Percentiles rank a stretch among this genome's conserved stretches.
Evolutionary conservation across 2,329 filamentous ascomycete genomes (phyloP).

Genomic region (Knoxdaviesia capensis): DNA sequence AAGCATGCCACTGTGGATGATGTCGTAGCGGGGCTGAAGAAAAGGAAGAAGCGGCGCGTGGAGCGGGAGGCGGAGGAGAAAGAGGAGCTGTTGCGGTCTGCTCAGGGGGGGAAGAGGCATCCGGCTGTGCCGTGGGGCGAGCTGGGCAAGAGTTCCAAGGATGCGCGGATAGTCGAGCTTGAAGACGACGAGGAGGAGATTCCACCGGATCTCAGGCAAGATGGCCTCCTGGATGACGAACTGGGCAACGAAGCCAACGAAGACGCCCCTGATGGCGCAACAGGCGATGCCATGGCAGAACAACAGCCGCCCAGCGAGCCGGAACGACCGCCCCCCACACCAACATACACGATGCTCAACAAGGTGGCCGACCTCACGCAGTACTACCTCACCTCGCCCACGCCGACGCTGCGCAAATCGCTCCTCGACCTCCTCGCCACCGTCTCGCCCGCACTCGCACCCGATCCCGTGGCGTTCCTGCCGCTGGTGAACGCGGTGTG

Average conservation of each 20-base stretch:
- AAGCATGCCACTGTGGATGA: constrained; percentile 18
- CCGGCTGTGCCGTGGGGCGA: constrained; percentile 14
- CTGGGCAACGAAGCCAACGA: constrained; percentile 11
- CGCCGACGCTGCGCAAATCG: constrained; percentile 55
- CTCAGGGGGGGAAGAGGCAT: constrained; percentile 5
- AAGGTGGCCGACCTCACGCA: constrained; percentile 71
- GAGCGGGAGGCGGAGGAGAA: constrained; percentile 12
- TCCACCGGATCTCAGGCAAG: neutral
- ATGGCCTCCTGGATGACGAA: constrained; percentile 9
- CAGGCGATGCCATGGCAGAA: constrained; percentile 11
- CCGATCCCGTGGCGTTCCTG: constrained; percentile 65
- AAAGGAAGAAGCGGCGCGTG: constrained; percentile 19
- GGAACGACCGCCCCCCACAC: constrained; percentile 47
- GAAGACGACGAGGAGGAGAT: constrained; percentile 1
- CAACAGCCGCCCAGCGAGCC: constrained; percentile 11
- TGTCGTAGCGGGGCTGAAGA: constrained; percentile 39
- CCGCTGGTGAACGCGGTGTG: constrained; percentile 81
- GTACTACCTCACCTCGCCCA: constrained; percentile 74
- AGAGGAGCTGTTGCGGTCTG: constrained; percentile 7
- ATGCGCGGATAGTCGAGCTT: constrained; percentile 4
- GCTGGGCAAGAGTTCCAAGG: constrained; percentile 1
- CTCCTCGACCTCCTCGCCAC: constrained; percentile 60
- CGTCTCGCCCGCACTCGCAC: constrained; percentile 49
- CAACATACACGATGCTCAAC: constrained; percentile 62
- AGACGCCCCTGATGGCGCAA: constrained; percentile 14